These are phyloP conservation scores for Pseudopithomyces maydicus DNA, from an alignment of 2,329 filamentous ascomycete species.

Conservation along the genomic window DNA sequence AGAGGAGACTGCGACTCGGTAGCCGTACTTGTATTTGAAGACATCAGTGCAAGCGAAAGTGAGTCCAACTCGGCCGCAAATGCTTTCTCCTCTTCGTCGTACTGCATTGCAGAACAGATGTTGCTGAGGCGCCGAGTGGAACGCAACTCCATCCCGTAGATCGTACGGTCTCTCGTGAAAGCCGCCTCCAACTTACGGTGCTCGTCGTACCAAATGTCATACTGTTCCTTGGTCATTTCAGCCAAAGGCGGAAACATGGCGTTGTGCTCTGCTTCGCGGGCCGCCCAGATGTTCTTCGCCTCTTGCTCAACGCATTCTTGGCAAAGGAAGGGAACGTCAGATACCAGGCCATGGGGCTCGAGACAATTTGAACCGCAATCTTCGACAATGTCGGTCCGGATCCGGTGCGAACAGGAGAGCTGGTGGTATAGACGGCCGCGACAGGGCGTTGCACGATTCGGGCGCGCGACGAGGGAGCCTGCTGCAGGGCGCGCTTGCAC, in stretches of 20 bases:
- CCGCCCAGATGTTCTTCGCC: conserved; percentile 31
- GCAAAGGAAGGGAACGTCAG: conserved; percentile 33
- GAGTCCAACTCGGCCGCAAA: conserved; percentile 39
- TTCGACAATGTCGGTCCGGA: conserved; percentile 43
- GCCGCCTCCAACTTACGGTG: conserved; percentile 33
- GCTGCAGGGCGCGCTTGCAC: conserved; percentile 13
- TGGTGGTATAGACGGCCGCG: conserved; percentile 43
- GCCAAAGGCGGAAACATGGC: conserved; percentile 32
- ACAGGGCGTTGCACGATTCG: conserved; percentile 39
- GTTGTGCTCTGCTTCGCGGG: conserved; percentile 33
- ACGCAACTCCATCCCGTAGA: conserved; percentile 33
- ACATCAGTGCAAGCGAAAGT: conserved; percentile 35
- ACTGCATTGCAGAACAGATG: conserved; percentile 33
- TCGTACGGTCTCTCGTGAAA: conserved; percentile 29
- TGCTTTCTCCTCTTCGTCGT: conserved; percentile 36
- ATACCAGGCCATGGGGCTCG: conserved; percentile 28
- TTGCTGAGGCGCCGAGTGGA: conserved; percentile 33
- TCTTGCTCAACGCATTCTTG: conserved; percentile 40
- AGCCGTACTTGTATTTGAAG: conserved; percentile 22
- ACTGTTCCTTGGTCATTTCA: conserved; percentile 38
- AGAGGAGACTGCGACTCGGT: not conserved
- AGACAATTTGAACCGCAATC: conserved; percentile 43
- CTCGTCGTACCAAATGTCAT: conserved; percentile 38
- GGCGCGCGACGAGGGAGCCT: conserved; percentile 24
- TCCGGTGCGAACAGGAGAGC: conserved; percentile 40